Evolutionary conservation across 371 early-diverging fungal species (phyloP).

Genomic region (Basidiobolus meristosporus): DNA sequence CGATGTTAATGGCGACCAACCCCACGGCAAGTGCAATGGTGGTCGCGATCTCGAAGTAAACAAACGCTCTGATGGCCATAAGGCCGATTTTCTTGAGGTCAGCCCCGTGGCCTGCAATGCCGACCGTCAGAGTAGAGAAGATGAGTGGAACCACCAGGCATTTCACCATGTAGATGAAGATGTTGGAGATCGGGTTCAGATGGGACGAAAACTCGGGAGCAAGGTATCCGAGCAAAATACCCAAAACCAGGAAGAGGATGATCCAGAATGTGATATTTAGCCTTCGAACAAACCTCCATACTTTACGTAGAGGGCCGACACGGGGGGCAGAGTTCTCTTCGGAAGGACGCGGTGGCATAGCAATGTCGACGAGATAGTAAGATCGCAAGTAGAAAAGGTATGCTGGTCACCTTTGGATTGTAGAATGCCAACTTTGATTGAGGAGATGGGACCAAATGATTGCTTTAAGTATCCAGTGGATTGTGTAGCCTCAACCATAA

Average conservation of each 20-base stretch:
- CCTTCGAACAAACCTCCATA: too few species aligned
- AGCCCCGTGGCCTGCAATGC: slow-evolving; percentile 55
- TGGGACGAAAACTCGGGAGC: slow-evolving; percentile 19
- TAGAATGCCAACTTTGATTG: too few species aligned
- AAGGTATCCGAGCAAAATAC: slow-evolving; percentile 34
- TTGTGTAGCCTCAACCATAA: too few species aligned
- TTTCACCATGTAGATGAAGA: slow-evolving; percentile 47
- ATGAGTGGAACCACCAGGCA: slow-evolving; percentile 47
- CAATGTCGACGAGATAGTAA: too few species aligned
- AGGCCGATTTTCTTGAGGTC: slow-evolving; percentile 37
- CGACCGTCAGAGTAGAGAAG: slow-evolving; percentile 47
- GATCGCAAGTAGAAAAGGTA: too few species aligned
- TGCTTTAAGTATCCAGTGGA: too few species aligned
- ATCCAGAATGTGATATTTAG: too few species aligned
- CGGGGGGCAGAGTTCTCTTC: too few species aligned
- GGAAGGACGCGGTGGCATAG: too few species aligned
- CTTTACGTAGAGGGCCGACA: too few species aligned
- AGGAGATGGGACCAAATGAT: too few species aligned
- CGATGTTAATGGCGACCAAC: slow-evolving; percentile 36
- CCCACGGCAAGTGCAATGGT: slow-evolving; percentile 54
- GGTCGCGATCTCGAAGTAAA: slow-evolving; percentile 45
- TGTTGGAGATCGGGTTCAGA: slow-evolving; percentile 23
- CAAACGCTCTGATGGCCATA: slow-evolving; percentile 34
- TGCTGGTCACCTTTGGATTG: too few species aligned
- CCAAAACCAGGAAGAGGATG: slow-evolving; percentile 27